Base-by-base conservation (phyloP, 345 rosid species). In the Luvunga scandens region DNA sequence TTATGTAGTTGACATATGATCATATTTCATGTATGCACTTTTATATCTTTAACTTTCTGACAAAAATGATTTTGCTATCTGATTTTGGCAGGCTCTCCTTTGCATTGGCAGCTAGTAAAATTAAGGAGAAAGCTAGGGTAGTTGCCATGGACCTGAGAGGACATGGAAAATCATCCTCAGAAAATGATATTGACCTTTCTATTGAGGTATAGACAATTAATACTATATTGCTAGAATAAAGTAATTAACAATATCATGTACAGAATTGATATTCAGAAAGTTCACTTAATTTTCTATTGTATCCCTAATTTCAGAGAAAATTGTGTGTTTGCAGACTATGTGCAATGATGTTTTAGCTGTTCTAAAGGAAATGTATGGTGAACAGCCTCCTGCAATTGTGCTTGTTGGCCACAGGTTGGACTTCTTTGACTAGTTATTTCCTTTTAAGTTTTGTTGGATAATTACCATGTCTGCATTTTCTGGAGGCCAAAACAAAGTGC, bases 71-170 rank as follows among this genome's bases (percentile, higher is more conserved):
- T 75, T 55, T 24, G 36, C 13, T 75, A 6, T 72, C 65, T 81
- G 53, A 42, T 77, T 34, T 84, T 62, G 66, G 13, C 81, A 96
- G 98, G 88, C 97, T 94, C 70, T 96, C 99, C 16, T 96, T 90
- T 89, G 88, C 97, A 63, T 9, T 91, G 28, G 87, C 95, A 53
- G 90, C 98, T 12, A 83, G 89, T 84, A 86, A 79, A 85, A 90
- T 96, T 72, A 96, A 96, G 91, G 97, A 92, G 92, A 91, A 89
- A 82, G 97, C 92, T 34, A 88, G 92, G 14, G 87, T 96, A 34
- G 95, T 92, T 85, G 93, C 97, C 19, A 83, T 96, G 90, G 99
- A 96, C 89, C 67, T 94, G 87, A 90, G 99, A 85, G 99, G 99
- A 65, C 99, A 96, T 36, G 99, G 98, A 50, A 92, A 90, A 77